Base-by-base conservation (phyloP, 2,329 filamentous ascomycete species). In the Curvularia lunata region DNA sequence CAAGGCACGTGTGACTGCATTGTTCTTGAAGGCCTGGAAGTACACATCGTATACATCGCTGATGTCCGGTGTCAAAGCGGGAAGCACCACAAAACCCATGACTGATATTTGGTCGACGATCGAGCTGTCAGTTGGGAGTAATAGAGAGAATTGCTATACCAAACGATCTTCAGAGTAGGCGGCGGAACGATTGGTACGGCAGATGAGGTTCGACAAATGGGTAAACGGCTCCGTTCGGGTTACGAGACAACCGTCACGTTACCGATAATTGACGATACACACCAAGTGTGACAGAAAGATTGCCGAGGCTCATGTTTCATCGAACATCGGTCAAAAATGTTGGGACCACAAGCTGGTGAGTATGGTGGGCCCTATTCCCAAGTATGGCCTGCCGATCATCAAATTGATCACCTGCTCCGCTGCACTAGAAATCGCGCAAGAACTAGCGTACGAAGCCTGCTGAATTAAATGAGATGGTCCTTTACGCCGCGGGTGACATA, bases 41-140 rank as follows among this genome's bases (percentile, higher is more conserved):
- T 83, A 83, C 48, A 77, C 71, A 55, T 82, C 77, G 71, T 82
- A 83, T 32, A 82, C 75, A 32, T 70, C 71, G 28, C 75, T 73
- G 65, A 83, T 81, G 63, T 83, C 81, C 5, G 79, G 76, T 54
- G 81, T 77, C 32, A 82, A 69, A 13, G 80, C 79, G 21, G 81
- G 81, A 21, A 80, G 67, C n/a, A 82, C 75, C 25, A 77, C 73
- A 54, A 78, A 78, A 16, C 64, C 65, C 67, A 72, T 72, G 18
- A 32, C 52, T 30, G 45, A 16, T 18, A 12, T 23, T 30, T 54
- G 19, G 28, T 47, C 13, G 4, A 27, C 13, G 4, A 9, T 13
- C 19, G 19, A 27, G 4, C 12, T 28, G 13, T 38, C 10, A 25
- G n/a, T 23, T 8, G 5, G 18, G 34, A 23, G 23, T 21, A 25